Evolutionary conservation across 257 asterid genomes (phyloP).

Genomic region (Echium plantagineum): DNA sequence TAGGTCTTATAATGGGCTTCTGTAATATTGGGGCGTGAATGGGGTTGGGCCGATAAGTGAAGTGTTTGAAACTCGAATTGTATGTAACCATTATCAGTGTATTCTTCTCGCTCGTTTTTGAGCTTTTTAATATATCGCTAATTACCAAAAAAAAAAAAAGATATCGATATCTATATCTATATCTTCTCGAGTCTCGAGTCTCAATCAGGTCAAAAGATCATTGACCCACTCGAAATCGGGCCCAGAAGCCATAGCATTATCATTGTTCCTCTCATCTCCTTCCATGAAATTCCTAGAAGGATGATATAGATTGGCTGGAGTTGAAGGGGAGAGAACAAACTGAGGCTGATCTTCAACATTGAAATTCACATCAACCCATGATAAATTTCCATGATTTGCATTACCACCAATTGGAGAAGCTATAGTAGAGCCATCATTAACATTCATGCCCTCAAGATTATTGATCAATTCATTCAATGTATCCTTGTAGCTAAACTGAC

Average conservation of each 20-base stretch:
- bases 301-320: slow-evolving; percentile 22
- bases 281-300: slow-evolving; percentile 33
- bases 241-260: slow-evolving; percentile 31
- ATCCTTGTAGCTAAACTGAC: slow-evolving; percentile 28
- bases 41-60: no score
- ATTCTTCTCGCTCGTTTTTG: no score
- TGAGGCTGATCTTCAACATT: slow-evolving; percentile 39
- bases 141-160: no score
- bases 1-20: no score
- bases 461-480: slow-evolving; percentile 53
- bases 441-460: slow-evolving; percentile 51
- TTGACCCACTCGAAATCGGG: slow-evolving; percentile 96
- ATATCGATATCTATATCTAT: no score
- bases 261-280: slow-evolving; percentile 25
- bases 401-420: neutral
- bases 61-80: no score
- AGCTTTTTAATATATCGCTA: no score
- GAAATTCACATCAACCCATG: slow-evolving; percentile 47
- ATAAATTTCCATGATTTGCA: slow-evolving; percentile 8
- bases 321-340: slow-evolving; percentile 58
- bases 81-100: no score
- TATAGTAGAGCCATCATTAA: slow-evolving; percentile 4
- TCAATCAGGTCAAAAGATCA: slow-evolving; percentile 86
- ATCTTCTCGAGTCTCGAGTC: no score
- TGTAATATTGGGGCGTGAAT: no score